Evolutionary conservation across 164 flowering plant genomes (phyloP).

Genomic region (Piper betle): DNA sequence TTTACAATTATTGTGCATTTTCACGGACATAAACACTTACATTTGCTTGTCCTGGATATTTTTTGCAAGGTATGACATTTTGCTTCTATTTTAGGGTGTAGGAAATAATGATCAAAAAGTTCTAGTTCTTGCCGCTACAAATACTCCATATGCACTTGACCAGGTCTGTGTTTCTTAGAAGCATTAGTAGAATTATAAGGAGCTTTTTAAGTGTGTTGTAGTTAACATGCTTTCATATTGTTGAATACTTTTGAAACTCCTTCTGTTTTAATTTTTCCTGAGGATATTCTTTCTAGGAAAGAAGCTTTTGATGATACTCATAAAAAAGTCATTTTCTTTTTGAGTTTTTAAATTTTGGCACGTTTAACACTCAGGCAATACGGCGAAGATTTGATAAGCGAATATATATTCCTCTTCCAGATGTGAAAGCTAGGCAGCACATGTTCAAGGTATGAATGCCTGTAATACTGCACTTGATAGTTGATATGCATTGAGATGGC

Average conservation of each 20-base stretch:
- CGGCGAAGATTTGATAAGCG: conserved; percentile 95
- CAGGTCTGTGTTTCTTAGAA: conserved; percentile 39
- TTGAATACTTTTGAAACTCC: neutral
- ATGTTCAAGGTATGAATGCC: conserved; percentile 67
- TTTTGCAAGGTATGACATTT: neutral
- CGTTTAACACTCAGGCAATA: conserved; percentile 48
- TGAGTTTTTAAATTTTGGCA: neutral
- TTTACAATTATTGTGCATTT: neutral
- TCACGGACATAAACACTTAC: neutral
- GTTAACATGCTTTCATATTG: neutral
- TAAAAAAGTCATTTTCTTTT: too few species aligned
- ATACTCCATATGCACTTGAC: conserved; percentile 96
- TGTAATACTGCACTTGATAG: neutral
- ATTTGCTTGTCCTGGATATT: neutral
- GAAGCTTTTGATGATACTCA: too few species aligned
- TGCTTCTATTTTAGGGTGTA: conserved; percentile 55
- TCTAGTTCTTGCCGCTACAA: conserved; percentile 98
- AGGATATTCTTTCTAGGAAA: too few species aligned
- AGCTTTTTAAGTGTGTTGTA: neutral
- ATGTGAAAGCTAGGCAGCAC: conserved; percentile 85
- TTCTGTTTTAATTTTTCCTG: neutral
- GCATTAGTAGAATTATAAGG: neutral
- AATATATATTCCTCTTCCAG: conserved; percentile 97
- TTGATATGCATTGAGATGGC: too few species aligned
- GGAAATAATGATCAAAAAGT: conserved; percentile 91